Evolutionary conservation across 2,329 filamentous ascomycete species (phyloP), one percentile per base, ranked within the genome.

Genomic region (Penicillium sp.): DNA sequence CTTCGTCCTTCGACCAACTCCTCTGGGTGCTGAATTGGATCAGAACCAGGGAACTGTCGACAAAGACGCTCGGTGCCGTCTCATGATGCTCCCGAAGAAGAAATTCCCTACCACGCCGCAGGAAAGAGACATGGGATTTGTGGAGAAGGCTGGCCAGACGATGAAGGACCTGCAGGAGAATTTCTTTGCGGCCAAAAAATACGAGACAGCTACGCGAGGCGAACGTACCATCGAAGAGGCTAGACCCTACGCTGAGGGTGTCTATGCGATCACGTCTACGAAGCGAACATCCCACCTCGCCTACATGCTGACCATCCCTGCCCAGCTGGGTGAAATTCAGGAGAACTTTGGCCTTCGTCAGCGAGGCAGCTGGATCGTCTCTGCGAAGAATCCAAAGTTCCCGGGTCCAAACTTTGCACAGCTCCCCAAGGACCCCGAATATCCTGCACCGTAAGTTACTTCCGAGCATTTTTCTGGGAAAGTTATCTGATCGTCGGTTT

Each of bases 1-100:
- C 74, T 85, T 96, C 63, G 80, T 95, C 13, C 80, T 96, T 4
- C 83, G 88, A 0, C 90, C 90, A 0, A 75, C 92, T 4, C 83
- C 81, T 0, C 74, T 79, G 5, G 87, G 85, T n/a, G 84, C 84
- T n/a, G 84, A 86, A 57, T 76, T 94, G 35, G 79, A 81, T 20
- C 72, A 56, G 22, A 44, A 53, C 2, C 62, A 83, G 48, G 84
- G 82, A 11, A 71, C 79, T 0, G 73, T 86, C 44, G 71, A 70
- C 14, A 76, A 79, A 51, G 79, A 79, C 11, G 71, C 77, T 27
- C 87, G 87, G 66, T 87, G 85, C 51, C 83, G 91, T 13, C 74
- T 96, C 4, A 76, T 95, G 46, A 85, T 87, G 0, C 73, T 96
- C 16, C 91, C 91, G 0, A 96, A 96, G 74, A 96, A 96, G 69